Evolutionary conservation across 1,139 yeast genomes (phyloP).

Genomic region (Geotrichum carabidarum): DNA sequence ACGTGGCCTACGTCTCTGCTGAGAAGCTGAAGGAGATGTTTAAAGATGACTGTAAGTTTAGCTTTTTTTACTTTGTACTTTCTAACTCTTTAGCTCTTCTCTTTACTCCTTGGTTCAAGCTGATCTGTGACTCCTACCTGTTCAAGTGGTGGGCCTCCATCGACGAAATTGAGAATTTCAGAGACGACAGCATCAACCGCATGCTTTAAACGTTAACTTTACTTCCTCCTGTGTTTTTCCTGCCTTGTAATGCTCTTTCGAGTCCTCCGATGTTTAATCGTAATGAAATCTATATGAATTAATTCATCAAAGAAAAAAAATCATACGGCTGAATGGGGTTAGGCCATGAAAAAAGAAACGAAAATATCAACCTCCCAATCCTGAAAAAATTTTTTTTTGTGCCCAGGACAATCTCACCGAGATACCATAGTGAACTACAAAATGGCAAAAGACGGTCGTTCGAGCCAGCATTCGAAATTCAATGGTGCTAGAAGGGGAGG

Average conservation of each 20-base stretch:
- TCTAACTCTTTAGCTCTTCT: slow-evolving; percentile 39
- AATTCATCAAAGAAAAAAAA: neutral
- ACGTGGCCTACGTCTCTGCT: slow-evolving; percentile 65
- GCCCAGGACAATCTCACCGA: neutral
- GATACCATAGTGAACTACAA: neutral
- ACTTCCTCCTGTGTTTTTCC: neutral
- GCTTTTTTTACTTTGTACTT: neutral
- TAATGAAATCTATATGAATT: neutral
- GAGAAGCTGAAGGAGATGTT: slow-evolving; percentile 72
- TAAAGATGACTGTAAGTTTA: slow-evolving; percentile 40
- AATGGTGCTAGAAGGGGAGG: neutral
- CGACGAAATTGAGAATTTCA: slow-evolving; percentile 48
- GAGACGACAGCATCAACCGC: slow-evolving; percentile 27
- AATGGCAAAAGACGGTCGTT: slow-evolving; percentile 8
- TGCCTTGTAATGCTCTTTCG: neutral
- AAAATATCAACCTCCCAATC: neutral
- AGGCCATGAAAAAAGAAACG: neutral
- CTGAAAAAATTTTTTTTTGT: neutral
- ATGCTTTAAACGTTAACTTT: slow-evolving; percentile 25
- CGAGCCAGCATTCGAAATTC: neutral
- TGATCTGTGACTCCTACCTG: slow-evolving; percentile 84
- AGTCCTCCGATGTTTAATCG: neutral
- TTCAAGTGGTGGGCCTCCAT: slow-evolving; percentile 91
- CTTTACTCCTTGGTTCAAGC: slow-evolving; percentile 97
- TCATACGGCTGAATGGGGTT: slow-evolving; percentile 1